Base-by-base conservation (phyloP, 768 basidiomycete species). In the Hypholoma sublateritium region DNA sequence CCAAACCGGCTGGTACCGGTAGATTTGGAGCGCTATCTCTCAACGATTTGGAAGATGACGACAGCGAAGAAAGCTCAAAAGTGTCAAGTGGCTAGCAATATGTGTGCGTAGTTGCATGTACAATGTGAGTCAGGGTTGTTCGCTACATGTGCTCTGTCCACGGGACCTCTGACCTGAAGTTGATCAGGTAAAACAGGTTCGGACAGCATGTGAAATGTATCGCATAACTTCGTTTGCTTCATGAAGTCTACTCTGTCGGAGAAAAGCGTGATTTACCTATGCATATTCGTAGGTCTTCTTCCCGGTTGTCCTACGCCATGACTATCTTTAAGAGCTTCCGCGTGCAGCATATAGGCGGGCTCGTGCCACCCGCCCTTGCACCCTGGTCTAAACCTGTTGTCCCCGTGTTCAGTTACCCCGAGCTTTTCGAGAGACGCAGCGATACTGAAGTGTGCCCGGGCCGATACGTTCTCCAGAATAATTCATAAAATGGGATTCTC, bases 1-100 rank as follows among this genome's bases (percentile, higher is more conserved):
- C 46, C 36, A 42, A 39, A 25, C 24, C 25, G 53, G 58, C 36
- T 28, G 66, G 59, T 47, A 50, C 62, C 43, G 71, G 76, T 19
- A 72, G 75, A 59, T 82, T 82, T 59, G 73, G 68, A 17, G 78
- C 76, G 21, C 73, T 80, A 37, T 63, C 69, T 2, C 62, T 78
- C 22, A 72, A 56, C 19, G 62, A 66, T 37, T 63, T 61, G 51
- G 54, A 59, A 7, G 61, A 63, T 13, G 67, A 65, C 4, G 66
- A 62, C 9, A 60, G 53, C 21, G 64, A 68, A 50, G 65, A 60
- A 46, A 50, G 49, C 13, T 61, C 57, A 35, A 59, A 65, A 22
- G 50, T 50, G 25, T 59, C 48, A 56, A 45, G 43, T 19, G 16
- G 32, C 36, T 50, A 35, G 36, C 39, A 14, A 22, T 57, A 9